These are phyloP conservation scores for Blastomyces percursus DNA, from an alignment of 2,329 filamentous ascomycete genomes.

Conservation along the genomic window DNA sequence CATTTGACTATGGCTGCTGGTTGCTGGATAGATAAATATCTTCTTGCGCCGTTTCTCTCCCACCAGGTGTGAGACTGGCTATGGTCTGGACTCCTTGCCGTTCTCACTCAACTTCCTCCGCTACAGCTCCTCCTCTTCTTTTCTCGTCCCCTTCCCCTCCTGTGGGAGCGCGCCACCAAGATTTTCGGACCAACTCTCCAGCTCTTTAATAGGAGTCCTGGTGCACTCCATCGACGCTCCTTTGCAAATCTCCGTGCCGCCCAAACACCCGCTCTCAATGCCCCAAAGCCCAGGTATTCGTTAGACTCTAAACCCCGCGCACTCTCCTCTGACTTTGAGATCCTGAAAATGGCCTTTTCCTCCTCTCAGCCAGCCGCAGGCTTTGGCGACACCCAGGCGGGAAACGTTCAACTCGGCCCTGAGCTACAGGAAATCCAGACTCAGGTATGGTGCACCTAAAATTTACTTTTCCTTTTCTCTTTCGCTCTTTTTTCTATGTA, in stretches of 20 bases:
- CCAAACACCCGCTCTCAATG: slow-evolving; percentile 30
- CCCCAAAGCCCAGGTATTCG: slow-evolving; percentile 22
- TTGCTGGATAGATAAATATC: not conserved
- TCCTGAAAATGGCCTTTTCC: slow-evolving; percentile 51
- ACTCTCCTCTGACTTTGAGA: slow-evolving; percentile 28
- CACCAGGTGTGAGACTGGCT: not conserved
- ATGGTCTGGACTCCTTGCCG: not conserved
- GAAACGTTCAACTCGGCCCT: slow-evolving; percentile 43
- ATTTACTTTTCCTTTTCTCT: not conserved
- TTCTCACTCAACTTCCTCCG: not conserved
- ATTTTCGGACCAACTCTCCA: slow-evolving; percentile 37
- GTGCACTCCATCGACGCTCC: slow-evolving; percentile 34
- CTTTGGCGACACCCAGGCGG: slow-evolving; percentile 33
- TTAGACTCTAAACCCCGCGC: slow-evolving; percentile 28
- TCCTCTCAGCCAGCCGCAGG: slow-evolving; percentile 45
- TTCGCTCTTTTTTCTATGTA: no score
- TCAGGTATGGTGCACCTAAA: slow-evolving; percentile 47
- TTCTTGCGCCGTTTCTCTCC: not conserved
- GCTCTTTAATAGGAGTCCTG: slow-evolving; percentile 34
- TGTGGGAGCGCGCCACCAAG: slow-evolving; percentile 23
- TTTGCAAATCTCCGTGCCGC: slow-evolving; percentile 25
- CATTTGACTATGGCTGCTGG: not conserved
- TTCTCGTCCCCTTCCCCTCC: slow-evolving; percentile 11
- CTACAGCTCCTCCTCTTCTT: slow-evolving; percentile 11
- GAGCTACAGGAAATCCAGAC: slow-evolving; percentile 70